Evolutionary conservation across 2,329 filamentous ascomycete species (phyloP), one percentile per base, ranked within the genome.

Genomic region (Penicillium sp.): DNA sequence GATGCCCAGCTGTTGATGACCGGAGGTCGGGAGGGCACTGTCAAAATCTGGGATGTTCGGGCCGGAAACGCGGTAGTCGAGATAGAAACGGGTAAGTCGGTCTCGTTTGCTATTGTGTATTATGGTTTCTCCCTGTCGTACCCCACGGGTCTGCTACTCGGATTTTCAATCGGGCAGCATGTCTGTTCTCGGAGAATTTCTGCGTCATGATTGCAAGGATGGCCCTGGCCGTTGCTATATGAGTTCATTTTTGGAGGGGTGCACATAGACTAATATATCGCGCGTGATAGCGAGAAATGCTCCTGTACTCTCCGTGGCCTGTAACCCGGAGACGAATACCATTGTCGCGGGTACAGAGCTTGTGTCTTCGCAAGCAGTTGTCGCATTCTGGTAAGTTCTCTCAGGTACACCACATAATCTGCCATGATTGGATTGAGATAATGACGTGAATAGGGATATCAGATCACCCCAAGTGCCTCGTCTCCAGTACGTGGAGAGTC

Each of bases 341-440:
- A 60, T 82, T 34, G 79, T 76, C 40, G 74, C 76, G 7, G 80
- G 79, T 2, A 79, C 77, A 1, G 80, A 83, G 56, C 69, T 78
- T 14, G 69, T 61, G 18, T 67, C 69, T 14, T 67, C 63, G 3
- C 69, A 72, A 50, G 70, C 71, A 4, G 56, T 67, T 38, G 67
- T 74, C 36, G 56, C 65, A 38, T 65, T 73, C 50, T 74, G 71
- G 71, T 74, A 69, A 41, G 70, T 68, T 42, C 55, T 44, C 28
- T 16, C 36, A 5, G 22, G 11, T 6, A 27, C 28, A 18, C 1
- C 13, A 3, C 10, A 5, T 4, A 27, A 18, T 14, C 6, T 23
- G 3, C 26, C 23, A n/a, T n/a, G 20, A 36, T n/a, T 18, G 3
- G 16, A n/a, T 11, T 18, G 18, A 1, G 16, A 24, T 11, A 11